phyloP scores from a whole-genome alignment of 129 eudicot species.

The Dittrichia graveolens region DNA sequence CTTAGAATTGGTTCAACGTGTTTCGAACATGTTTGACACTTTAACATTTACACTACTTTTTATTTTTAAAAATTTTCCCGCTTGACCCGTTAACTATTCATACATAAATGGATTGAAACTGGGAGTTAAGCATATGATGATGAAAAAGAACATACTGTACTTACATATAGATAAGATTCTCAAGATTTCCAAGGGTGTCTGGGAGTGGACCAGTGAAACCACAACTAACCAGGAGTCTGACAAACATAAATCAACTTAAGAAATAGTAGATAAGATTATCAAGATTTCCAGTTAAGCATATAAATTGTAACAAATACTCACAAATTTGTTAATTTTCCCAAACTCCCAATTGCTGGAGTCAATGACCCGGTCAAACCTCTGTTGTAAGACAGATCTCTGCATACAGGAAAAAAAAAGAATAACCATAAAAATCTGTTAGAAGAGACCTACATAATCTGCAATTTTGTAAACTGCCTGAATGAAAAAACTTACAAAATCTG shows the following conservation, averaged over 20 bases:
- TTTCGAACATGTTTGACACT: not conserved
- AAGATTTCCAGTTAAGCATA: not conserved
- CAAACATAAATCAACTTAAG: constrained; percentile 12
- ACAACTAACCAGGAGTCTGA: constrained; percentile 78
- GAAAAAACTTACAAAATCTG: constrained; percentile 56
- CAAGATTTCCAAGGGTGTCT: constrained; percentile 61
- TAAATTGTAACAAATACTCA: constrained; percentile 37
- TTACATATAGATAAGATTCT: constrained; percentile 59
- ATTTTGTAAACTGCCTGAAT: not conserved
- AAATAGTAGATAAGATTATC: not conserved
- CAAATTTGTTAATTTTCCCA: constrained; percentile 59
- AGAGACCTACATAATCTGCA: not conserved
- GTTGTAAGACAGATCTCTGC: constrained; percentile 88
- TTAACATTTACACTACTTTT: no score
- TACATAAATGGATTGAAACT: not conserved
- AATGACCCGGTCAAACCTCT: constrained; percentile 67
- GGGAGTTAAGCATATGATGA: not conserved
- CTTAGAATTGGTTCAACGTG: not conserved
- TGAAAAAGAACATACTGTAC: constrained; percentile 24
- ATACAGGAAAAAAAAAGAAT: constrained; percentile 19
- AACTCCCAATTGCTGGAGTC: constrained; percentile 65
- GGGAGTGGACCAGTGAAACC: constrained; percentile 79
- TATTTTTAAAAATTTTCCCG: no score
- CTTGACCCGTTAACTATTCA: not conserved
- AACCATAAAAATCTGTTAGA: not conserved